These are phyloP conservation scores for Erodium maritimum DNA, from an alignment of 345 rosid species.

Conservation along the genomic window DNA sequence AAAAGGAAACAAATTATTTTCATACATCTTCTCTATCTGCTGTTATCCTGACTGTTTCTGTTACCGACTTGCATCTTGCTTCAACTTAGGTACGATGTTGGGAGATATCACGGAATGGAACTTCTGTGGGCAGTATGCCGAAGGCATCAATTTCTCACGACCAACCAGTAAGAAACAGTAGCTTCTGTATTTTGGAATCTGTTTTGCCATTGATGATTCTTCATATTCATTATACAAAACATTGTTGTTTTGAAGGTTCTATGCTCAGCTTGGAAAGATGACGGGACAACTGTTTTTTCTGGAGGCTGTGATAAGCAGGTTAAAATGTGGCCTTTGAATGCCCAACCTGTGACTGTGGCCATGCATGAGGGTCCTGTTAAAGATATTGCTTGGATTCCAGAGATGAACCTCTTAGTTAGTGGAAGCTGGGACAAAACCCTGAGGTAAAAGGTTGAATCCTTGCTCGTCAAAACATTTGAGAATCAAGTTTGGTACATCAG, in stretches of 20 bases:
- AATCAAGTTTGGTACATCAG: background rate
- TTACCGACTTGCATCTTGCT: background rate
- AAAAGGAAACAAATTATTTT: too few relatives aligned
- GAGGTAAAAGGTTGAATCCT: slow-evolving; percentile 29
- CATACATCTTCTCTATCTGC: background rate
- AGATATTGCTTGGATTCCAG: slow-evolving; percentile 89
- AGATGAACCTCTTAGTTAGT: slow-evolving; percentile 69
- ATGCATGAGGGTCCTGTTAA: slow-evolving; percentile 85
- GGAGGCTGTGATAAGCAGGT: slow-evolving; percentile 99
- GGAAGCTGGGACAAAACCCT: slow-evolving; percentile 97
- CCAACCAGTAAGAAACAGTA: slow-evolving; percentile 57
- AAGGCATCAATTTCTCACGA: slow-evolving; percentile 84
- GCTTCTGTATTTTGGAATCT: background rate
- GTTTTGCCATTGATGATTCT: background rate
- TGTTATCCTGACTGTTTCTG: slow-evolving; percentile 6
- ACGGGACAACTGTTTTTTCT: slow-evolving; percentile 83
- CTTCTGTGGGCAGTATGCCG: slow-evolving; percentile 42
- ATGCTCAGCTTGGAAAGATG: slow-evolving; percentile 97
- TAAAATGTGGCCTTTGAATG: slow-evolving; percentile 95
- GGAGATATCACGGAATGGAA: slow-evolving; percentile 66
- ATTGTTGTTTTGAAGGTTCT: slow-evolving; percentile 37
- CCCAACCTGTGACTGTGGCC: slow-evolving; percentile 80
- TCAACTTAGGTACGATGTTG: slow-evolving; percentile 72
- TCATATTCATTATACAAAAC: background rate
- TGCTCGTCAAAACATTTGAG: background rate